Base-by-base conservation (phyloP, 495 filamentous ascomycete genomes). In the Massariosphaeria phaeospora region DNA sequence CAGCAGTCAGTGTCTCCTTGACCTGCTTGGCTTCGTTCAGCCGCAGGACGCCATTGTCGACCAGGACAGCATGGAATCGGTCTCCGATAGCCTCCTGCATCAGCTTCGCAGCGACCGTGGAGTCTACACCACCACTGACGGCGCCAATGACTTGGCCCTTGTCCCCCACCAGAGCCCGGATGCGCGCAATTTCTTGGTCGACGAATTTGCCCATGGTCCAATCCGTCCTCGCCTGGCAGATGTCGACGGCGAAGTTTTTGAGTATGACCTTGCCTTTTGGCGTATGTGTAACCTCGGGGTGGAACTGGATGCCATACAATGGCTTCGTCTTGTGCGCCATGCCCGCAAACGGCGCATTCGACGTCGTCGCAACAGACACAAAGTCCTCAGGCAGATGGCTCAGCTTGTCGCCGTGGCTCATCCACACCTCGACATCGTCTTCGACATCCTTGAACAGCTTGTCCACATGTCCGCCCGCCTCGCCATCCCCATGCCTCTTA, bases 71-170 rank as follows among this genome's bases (percentile, higher is more conserved):
- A 57, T 94, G 82, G 73, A 96, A 96, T 9, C 91, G 80, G 59
- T 87, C 81, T 7, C 89, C 88, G 57, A 94, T 91, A 17, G 86
- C 87, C 50, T 84, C 76, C 24, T 82, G 72, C 87, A 95, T 94
- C 3, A 96, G 75, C 65, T 84, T 84, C 0, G 91, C 91, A 1
- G 84, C 93, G 15, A 89, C 93, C 3, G 93, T 98, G 8, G 80
- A 85, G 67, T 98, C 93, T 3, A 98, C 93, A 63, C 93, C 93
- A 60, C 93, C 93, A 55, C 82, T 88, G 24, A 91, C 86, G 40
- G 88, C 86, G 25, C 87, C 88, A 55, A 95, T 79, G 12, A 95
- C 91, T 66, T 91, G 89, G 0, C 79, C 90, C 42, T 77, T 83
- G 13, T 81, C 74, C 6, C 91, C 90, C 30, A 96, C 91, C 12